Base-by-base conservation (phyloP, 1,284 basidiomycete species). In the Ustilago trichophora region DNA sequence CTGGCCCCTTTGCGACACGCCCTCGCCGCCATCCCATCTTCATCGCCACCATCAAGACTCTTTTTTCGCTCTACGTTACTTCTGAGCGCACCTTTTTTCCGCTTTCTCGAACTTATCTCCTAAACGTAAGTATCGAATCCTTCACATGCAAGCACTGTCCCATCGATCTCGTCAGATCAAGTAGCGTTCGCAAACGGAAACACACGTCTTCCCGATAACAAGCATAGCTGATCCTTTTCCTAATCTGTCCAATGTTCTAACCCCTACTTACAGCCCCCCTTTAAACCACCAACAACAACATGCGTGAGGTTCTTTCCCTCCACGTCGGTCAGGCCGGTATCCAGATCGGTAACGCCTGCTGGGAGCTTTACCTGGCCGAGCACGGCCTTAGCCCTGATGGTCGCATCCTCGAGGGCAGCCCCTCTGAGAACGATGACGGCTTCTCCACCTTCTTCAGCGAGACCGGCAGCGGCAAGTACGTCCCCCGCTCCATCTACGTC, bases 361-460 rank as follows among this genome's bases (percentile, higher is more conserved):
- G 94, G 95, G 94, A 97, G 84, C 72, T 98, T 70, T 98, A 99
- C 86, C 96, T 93, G 74, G 88, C 95, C 78, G 96, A 99, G 85
- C 96, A 99, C 84, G 94, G 94, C 81, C 87, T 99, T 75, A 76
- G 73, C 51, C 80, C 78, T 36, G 80, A 82, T 54, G 80, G 80
- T 37, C 76, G 75, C 43, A 66, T 82, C 65, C 67, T 68, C 43
- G 75, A 91, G 75, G 87, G 87, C 72, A 89, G 91, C 35, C 87
- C 88, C 31, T 88, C 89, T 34, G 85, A 83, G 74, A 88, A 87
- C 76, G 93, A 98, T 82, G 88, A 88, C 78, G 96, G 96, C 45
- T 97, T 98, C 86, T 92, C 91, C 47, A 98, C 96, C 59, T 95
- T 95, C 85, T 82, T 82, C 75, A 72, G 68, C 64, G 80, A 82